phyloP scores from a whole-genome alignment of 257 asterid genomes.

The Solanum boliviense region DNA sequence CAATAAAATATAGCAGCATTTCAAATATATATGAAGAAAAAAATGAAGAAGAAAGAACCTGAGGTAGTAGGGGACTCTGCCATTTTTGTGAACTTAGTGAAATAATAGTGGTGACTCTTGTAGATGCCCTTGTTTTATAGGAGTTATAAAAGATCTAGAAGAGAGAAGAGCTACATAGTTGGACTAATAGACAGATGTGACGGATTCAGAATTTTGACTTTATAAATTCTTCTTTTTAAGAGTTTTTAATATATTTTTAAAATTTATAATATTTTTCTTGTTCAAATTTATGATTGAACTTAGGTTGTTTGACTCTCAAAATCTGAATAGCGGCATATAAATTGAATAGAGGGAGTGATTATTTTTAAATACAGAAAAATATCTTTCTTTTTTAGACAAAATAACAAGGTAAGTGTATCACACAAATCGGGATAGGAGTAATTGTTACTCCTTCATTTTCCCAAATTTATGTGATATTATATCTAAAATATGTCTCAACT shows the following conservation, averaged over 20 bases:
- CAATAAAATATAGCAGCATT: neutral
- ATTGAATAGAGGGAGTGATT: fast-evolving
- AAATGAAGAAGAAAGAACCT: neutral
- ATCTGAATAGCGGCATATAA: too few species aligned
- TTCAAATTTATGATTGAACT: fast-evolving
- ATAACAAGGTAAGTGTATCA: neutral
- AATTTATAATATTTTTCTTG: neutral
- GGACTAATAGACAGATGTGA: fast-evolving
- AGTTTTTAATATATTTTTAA: neutral
- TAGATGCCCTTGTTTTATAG: neutral
- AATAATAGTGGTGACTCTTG: neutral
- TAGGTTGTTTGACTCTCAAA: neutral
- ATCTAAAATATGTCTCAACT: fast-evolving
- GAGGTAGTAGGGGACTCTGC: neutral
- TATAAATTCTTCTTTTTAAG: neutral
- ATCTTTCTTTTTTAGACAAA: neutral
- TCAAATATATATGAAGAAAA: neutral
- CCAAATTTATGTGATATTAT: neutral
- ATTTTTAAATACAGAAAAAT: fast-evolving
- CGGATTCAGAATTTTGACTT: neutral
- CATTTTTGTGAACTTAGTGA: neutral
- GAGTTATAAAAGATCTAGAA: neutral
- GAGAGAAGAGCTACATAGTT: neutral
- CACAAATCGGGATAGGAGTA: fast-evolving
- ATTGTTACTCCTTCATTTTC: neutral